Conservation (phyloP, 1,284 basidiomycete species). For the Tylopilus orsonianus region DNA sequence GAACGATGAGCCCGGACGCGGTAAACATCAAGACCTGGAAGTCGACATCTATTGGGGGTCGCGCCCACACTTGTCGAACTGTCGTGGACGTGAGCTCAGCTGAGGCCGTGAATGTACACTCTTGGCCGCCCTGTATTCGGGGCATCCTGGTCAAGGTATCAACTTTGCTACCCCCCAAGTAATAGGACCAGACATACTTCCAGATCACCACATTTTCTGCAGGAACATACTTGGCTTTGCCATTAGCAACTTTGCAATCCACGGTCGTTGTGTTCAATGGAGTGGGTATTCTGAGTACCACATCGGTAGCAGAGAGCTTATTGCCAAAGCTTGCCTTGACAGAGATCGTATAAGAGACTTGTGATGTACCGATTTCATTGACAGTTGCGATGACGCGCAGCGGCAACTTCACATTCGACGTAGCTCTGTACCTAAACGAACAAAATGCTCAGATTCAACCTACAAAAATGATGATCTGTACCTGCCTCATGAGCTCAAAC, state of each 20-base stretch:
- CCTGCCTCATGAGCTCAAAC: conserved; percentile 94
- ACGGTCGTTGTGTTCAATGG: conserved; percentile 92
- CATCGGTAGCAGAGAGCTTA: conserved; percentile 91
- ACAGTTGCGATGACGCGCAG: conserved; percentile 90
- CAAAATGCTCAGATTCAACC: conserved; percentile 4
- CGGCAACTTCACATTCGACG: conserved; percentile 93
- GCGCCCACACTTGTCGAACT: conserved; percentile 90
- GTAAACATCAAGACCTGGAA: conserved; percentile 99
- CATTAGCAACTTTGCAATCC: conserved; percentile 86
- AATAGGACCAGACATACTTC: conserved; percentile 72
- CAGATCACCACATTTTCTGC: conserved; percentile 95
- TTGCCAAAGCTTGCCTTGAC: conserved; percentile 88
- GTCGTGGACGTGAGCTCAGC: conserved; percentile 88
- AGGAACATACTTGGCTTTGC: conserved; percentile 97
- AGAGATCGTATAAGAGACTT: conserved; percentile 90
- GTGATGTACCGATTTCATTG: conserved; percentile 87
- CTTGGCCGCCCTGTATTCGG: conserved; percentile 89
- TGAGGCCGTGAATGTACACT: conserved; percentile 83
- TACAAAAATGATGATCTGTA: conserved; percentile 1
- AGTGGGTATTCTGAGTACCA: conserved; percentile 92
- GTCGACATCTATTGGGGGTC: conserved; percentile 96
- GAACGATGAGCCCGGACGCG: conserved; percentile 90
- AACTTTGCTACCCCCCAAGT: conserved; percentile 1
- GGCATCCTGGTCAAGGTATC: conserved; percentile 65
- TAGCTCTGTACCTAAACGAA: conserved; percentile 82